These are phyloP conservation scores for Penicillium frequentans DNA, from an alignment of 2,329 filamentous ascomycete genomes.

Conservation along the genomic window DNA sequence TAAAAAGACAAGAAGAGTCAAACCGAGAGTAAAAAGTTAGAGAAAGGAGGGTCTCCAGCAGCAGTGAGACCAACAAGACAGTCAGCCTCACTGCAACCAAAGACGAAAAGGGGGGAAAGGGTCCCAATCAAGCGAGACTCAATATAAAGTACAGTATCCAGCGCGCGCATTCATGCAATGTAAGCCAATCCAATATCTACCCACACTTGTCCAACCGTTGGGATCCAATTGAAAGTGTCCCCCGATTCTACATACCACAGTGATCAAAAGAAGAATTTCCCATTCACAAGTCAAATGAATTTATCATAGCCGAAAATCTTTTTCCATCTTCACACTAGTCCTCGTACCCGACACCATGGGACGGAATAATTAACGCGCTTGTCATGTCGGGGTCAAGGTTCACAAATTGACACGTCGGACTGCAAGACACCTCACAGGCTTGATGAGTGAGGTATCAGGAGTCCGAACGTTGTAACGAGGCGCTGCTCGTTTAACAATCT, in stretches of 20 bases:
- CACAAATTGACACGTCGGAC: slow-evolving; percentile 3
- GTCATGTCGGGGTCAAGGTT: slow-evolving; percentile 5
- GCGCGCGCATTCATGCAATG: slow-evolving; percentile 28
- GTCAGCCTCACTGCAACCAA: not conserved
- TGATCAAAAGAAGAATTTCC: slow-evolving; percentile 14
- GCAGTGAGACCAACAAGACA: slow-evolving; percentile 4
- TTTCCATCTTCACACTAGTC: slow-evolving; percentile 13
- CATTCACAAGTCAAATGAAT: slow-evolving; percentile 19
- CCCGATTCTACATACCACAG: slow-evolving; percentile 22
- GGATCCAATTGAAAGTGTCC: slow-evolving; percentile 4
- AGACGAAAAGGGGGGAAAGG: slow-evolving; percentile 8
- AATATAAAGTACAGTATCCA: slow-evolving; percentile 29
- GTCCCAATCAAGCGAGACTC: slow-evolving; percentile 17
- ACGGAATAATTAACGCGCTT: not conserved
- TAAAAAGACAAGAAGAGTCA: slow-evolving; percentile 22
- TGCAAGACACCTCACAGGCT: not conserved
- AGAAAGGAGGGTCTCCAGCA: slow-evolving; percentile 10
- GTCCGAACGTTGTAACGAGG: slow-evolving; percentile 10
- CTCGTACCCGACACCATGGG: slow-evolving; percentile 3
- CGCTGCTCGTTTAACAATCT: slow-evolving; percentile 53
- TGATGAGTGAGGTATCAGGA: not conserved
- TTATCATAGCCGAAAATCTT: slow-evolving; percentile 19
- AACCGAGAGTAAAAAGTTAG: slow-evolving; percentile 18
- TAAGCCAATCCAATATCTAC: slow-evolving; percentile 29
- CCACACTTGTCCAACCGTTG: slow-evolving; percentile 18